Evolutionary conservation across 768 basidiomycete genomes (phyloP), one percentile per base, ranked within the genome.

Genomic region (Melanogaster broomeanus): DNA sequence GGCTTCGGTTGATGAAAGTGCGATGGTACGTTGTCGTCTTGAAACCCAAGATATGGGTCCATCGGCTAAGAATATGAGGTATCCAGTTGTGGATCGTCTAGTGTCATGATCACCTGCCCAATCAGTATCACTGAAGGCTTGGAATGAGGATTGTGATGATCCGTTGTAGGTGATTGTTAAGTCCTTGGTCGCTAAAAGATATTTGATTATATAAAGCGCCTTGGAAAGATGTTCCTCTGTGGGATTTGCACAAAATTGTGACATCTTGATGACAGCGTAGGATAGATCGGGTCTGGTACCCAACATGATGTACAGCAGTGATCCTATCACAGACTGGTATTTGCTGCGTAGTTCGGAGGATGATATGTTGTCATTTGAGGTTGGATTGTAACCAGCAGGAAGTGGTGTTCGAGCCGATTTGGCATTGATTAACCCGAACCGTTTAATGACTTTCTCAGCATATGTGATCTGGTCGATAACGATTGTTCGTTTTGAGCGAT

Each of bases 1-100:
- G 2, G 77, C 72, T 57, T 78, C 73, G 13, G 60, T 56, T 1
- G 66, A 64, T 2, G 68, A 70, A 2, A 63, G 51, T 11, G 67
- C 58, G 11, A 65, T 58, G 12, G 47, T 48, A 1, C 22, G 21
- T 15, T 48, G 37, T 13, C 7, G 15, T 3, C 15, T 37, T 0
- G 37, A 35, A 3, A 34, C 25, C 38, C 45, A 45, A 10, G 37
- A 39, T 11, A 52, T 27, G 7, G 35, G 28, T 11, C 13, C 40
- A 37, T 37, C 31, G 1, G 38, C 40, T 10, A 27, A 24, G 22
- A 45, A 24, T 41, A n/a, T n/a, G n/a, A n/a, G n/a, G n/a, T n/a
- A 47, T 30, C 45, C 27, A 4, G 44, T 45, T 11, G 30, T 31
- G 5, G 30, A 52, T 19, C 15, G n/a, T 3, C 6, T 24, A n/a